Conservation (phyloP, 192 early-diverging fungal genomes). For the Backusella mclennaniae region DNA sequence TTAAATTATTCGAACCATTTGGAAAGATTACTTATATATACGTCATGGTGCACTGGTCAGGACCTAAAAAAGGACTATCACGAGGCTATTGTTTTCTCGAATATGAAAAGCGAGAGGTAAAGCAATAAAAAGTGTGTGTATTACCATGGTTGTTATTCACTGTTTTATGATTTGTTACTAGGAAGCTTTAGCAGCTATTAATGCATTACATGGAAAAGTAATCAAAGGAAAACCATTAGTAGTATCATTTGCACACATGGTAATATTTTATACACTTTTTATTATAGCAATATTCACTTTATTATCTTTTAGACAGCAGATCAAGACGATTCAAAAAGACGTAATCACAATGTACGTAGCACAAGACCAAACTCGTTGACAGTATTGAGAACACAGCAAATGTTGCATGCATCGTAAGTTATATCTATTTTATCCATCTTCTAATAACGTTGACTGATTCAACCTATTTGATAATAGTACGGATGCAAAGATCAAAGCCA, state of each 20-base stretch:
- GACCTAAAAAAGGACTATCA: slow-evolving; percentile 64
- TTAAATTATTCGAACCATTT: slow-evolving; percentile 67
- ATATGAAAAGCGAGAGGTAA: slow-evolving; percentile 48
- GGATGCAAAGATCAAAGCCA: slow-evolving; percentile 63
- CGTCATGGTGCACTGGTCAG: slow-evolving; percentile 64
- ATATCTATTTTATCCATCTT: background rate
- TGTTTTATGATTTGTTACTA: slow-evolving; percentile 11
- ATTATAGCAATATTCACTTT: background rate
- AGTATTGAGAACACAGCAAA: slow-evolving; percentile 44
- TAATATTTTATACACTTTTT: slow-evolving; percentile 17
- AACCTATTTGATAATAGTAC: slow-evolving; percentile 34
- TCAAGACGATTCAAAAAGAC: slow-evolving; percentile 39
- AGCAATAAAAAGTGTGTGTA: background rate
- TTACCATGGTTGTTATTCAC: background rate
- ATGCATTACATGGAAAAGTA: slow-evolving; percentile 49
- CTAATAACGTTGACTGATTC: background rate
- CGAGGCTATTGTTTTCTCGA: slow-evolving; percentile 74
- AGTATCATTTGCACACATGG: slow-evolving; percentile 60
- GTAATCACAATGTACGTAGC: slow-evolving; percentile 11
- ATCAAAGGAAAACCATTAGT: slow-evolving; percentile 56
- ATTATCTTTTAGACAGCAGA: slow-evolving; percentile 33
- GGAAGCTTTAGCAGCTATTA: slow-evolving; percentile 56
- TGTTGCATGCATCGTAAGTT: slow-evolving; percentile 41
- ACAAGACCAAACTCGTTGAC: slow-evolving; percentile 46
- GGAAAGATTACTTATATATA: slow-evolving; percentile 65